Evolutionary conservation across 768 basidiomycete species (phyloP).

Genomic region (Tulasnella sp.): DNA sequence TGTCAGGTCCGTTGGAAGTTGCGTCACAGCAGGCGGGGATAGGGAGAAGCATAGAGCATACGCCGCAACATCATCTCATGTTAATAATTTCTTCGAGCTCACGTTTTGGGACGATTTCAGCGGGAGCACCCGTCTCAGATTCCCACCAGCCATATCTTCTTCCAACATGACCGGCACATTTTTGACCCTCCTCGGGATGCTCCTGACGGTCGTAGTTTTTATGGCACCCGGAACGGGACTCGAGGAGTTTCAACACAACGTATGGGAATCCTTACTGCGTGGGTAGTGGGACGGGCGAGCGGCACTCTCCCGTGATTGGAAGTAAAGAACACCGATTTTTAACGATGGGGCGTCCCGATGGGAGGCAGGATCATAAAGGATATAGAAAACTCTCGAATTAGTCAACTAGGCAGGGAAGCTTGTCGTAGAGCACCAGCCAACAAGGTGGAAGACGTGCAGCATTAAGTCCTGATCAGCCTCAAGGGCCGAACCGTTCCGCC

Average conservation of each 20-base stretch:
- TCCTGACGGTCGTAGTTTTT: conserved; percentile 27
- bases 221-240: background rate
- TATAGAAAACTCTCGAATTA: too few relatives aligned
- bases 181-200: conserved; percentile 78
- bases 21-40: conserved; percentile 16
- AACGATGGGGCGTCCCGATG: too few relatives aligned
- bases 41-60: conserved; percentile 77
- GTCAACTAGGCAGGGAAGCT: background rate
- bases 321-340: background rate
- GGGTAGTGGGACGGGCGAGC: background rate
- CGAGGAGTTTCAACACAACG: background rate
- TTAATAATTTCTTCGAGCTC: conserved; percentile 44
- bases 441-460: too few relatives aligned
- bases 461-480: too few relatives aligned
- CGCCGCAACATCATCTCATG: conserved; percentile 74
- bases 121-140: conserved; percentile 51
- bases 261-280: background rate
- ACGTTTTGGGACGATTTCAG: conserved; percentile 33
- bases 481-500: too few relatives aligned
- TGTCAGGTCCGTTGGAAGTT: background rate
- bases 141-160: conserved; percentile 78
- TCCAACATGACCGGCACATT: conserved; percentile 66
- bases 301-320: background rate
- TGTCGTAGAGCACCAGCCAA: background rate
- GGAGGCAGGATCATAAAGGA: background rate